Evolutionary conservation across 768 basidiomycete genomes (phyloP).

Genomic region (Pleurotus sapidus): DNA sequence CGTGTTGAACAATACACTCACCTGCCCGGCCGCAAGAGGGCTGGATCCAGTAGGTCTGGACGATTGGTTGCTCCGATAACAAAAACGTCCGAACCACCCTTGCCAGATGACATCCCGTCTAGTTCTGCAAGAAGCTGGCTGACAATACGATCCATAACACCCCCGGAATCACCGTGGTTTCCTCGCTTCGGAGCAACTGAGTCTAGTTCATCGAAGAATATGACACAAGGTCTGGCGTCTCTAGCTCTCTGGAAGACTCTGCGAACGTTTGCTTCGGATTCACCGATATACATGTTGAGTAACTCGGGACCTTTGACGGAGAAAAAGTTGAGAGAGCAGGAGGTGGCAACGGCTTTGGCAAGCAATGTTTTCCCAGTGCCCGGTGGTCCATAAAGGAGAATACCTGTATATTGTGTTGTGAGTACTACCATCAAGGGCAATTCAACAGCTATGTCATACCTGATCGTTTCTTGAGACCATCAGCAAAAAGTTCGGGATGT

Average conservation of each 20-base stretch:
- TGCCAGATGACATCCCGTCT: slow-evolving; percentile 78
- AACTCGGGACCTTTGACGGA: slow-evolving; percentile 97
- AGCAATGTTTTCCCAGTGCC: slow-evolving; percentile 95
- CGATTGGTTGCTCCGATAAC: slow-evolving; percentile 96
- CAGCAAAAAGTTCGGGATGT: slow-evolving; percentile 84
- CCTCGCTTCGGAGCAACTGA: slow-evolving; percentile 93
- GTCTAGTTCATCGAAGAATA: slow-evolving; percentile 97
- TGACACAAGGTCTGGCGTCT: slow-evolving; percentile 91
- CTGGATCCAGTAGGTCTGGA: slow-evolving; percentile 89
- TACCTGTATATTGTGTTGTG: slow-evolving; percentile 43
- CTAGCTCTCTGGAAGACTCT: slow-evolving; percentile 87
- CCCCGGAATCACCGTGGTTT: slow-evolving; percentile 93
- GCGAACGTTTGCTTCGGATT: slow-evolving; percentile 96
- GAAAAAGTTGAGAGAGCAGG: slow-evolving; percentile 93
- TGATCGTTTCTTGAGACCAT: slow-evolving; percentile 93
- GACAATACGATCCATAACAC: slow-evolving; percentile 97
- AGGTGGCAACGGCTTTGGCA: slow-evolving; percentile 95
- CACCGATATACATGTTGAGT: slow-evolving; percentile 98
- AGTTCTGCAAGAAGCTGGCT: slow-evolving; percentile 92
- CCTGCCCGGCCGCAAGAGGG: slow-evolving; percentile 86
- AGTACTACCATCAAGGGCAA: too few relatives aligned
- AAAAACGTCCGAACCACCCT: slow-evolving; percentile 71
- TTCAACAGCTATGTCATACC: slow-evolving; percentile 41
- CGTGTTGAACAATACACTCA: slow-evolving; percentile 24
- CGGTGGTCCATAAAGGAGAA: slow-evolving; percentile 91